phyloP scores from a whole-genome alignment of 1,284 basidiomycete species.

The Stygiomarasmius scandens region DNA sequence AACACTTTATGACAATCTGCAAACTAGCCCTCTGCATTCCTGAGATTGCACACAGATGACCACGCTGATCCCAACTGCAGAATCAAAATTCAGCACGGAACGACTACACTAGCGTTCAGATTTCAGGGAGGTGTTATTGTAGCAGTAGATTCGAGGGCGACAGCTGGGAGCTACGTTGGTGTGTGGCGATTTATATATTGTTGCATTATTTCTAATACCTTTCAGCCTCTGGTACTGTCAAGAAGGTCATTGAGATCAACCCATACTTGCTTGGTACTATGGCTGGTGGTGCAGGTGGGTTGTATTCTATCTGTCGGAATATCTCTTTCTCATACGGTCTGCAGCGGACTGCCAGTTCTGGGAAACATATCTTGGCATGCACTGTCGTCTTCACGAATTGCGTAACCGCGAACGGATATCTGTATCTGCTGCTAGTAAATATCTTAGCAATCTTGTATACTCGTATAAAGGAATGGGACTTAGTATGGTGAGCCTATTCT shows the following conservation, averaged over 20 bases:
- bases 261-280: constrained; percentile 98
- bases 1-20: too few relatives aligned
- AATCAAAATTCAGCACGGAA: constrained; percentile 99
- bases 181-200: constrained; percentile 27
- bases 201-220: constrained; percentile 6
- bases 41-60: constrained; percentile 91
- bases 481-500: constrained; percentile 80
- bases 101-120: constrained; percentile 97
- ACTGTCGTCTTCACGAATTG: constrained; percentile 96
- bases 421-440: constrained; percentile 97
- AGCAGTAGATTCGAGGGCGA: constrained; percentile 96
- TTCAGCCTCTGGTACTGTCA: constrained; percentile 90
- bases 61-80: constrained; percentile 89
- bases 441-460: constrained; percentile 96
- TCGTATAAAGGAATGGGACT: constrained; percentile 99
- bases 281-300: constrained; percentile 95
- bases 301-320: neutral
- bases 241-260: constrained; percentile 99
- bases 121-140: constrained; percentile 98
- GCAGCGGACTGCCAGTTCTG: constrained; percentile 92
- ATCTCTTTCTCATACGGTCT: neutral
- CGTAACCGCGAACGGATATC: constrained; percentile 98
- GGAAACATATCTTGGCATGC: constrained; percentile 99
- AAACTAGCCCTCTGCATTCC: constrained; percentile 82
- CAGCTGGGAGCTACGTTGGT: constrained; percentile 97